A percentile compares a stretch with the other conserved stretches of the same genome.
These are phyloP conservation scores for Parafenestella ontariensis DNA, from an alignment of 2,329 filamentous ascomycete species.

Conservation along the genomic window DNA sequence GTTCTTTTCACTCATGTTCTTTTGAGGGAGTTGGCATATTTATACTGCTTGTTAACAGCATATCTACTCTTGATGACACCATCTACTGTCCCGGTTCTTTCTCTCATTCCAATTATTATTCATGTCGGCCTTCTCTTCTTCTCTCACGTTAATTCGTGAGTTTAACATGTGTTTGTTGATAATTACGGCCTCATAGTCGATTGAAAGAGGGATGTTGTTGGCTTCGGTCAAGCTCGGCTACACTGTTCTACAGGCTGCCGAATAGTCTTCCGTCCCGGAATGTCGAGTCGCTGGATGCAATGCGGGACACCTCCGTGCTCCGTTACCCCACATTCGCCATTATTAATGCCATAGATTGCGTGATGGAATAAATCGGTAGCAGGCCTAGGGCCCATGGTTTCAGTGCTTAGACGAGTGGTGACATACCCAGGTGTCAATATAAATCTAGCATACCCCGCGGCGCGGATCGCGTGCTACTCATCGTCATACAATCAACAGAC, in stretches of 20 bases:
- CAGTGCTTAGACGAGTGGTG: neutral
- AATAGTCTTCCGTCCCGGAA: too few relatives aligned
- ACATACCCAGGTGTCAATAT: neutral
- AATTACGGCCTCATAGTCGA: too few relatives aligned
- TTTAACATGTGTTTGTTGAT: too few relatives aligned
- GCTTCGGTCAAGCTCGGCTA: conserved; percentile 11
- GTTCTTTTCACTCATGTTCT: neutral
- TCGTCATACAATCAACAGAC: neutral
- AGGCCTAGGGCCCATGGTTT: neutral
- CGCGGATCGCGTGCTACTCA: neutral
- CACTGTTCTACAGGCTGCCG: too few relatives aligned
- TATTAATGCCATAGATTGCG: conserved; percentile 8
- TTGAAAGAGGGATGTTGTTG: neutral
- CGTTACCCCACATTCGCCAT: conserved; percentile 14
- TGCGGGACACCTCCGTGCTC: neutral
- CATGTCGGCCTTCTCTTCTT: too few relatives aligned
- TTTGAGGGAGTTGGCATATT: neutral
- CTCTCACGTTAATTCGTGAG: too few relatives aligned
- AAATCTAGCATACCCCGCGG: neutral
- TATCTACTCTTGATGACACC: neutral
- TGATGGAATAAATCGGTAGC: neutral
- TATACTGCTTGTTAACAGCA: neutral
- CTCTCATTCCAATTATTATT: neutral
- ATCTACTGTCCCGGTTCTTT: neutral
- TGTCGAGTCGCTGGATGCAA: conserved; percentile 3